Conservation (phyloP, 306 rosid genomes). For the Vachellia pachyceras region DNA sequence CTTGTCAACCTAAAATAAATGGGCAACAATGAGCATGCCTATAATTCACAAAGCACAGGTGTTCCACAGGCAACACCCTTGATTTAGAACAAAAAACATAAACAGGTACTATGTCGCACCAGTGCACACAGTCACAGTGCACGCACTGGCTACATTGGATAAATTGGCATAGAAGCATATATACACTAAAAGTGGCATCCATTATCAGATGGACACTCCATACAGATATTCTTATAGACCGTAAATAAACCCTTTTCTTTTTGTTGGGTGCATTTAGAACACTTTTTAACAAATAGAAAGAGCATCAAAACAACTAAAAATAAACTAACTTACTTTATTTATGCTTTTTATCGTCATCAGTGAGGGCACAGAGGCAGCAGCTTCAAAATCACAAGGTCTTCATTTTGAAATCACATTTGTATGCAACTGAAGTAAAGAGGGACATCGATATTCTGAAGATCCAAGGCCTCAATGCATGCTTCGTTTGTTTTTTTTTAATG, state of each 20-base stretch:
- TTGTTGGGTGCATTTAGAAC: neutral
- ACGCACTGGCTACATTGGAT: neutral
- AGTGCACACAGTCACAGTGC: neutral
- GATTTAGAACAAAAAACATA: neutral
- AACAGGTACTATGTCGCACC: constrained; percentile 1
- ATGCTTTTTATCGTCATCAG: neutral
- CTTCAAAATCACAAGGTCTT: neutral
- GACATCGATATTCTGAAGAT: neutral
- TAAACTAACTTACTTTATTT: neutral
- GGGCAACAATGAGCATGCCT: constrained; percentile 1
- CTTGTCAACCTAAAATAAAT: constrained; percentile 73
- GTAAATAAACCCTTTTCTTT: neutral
- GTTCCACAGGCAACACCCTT: neutral
- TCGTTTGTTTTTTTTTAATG: neutral
- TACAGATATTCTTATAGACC: neutral
- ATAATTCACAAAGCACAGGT: neutral
- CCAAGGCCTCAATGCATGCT: neutral
- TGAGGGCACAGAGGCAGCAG: neutral
- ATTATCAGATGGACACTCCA: neutral
- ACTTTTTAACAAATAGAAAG: neutral
- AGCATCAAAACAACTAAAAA: neutral
- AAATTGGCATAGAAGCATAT: neutral
- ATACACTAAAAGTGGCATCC: neutral
- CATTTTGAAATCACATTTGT: neutral
- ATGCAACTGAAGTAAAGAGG: neutral